These are phyloP conservation scores for Penicillium pancosmium DNA, from an alignment of 495 filamentous ascomycete species.

Conservation along the genomic window DNA sequence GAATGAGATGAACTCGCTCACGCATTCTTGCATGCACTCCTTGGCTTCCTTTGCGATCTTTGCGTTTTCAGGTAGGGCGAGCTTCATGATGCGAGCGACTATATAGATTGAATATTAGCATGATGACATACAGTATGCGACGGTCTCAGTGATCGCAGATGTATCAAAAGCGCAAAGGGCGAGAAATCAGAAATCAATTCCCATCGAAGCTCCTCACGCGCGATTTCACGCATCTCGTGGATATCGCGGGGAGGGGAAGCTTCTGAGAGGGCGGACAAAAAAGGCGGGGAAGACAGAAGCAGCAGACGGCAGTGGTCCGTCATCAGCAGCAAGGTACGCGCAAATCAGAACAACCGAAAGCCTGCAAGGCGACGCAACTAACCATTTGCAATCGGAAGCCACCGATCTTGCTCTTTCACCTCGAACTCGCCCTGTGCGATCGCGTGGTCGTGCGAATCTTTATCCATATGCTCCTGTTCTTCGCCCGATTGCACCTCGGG, in stretches of 20 bases:
- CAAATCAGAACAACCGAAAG: conserved; percentile 57
- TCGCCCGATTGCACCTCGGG: conserved; percentile 91
- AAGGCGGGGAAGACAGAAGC: conserved; percentile 25
- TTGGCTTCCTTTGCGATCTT: conserved; percentile 99
- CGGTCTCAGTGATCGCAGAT: background rate
- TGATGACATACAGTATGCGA: background rate
- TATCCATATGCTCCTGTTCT: conserved; percentile 75
- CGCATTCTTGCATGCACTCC: conserved; percentile 99
- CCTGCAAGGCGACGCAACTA: conserved; percentile 64
- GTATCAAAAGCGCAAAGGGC: too few relatives aligned
- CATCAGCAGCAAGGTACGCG: conserved; percentile 57
- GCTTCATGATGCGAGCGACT: conserved; percentile 99
- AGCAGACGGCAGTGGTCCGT: conserved; percentile 36
- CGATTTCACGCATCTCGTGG: background rate
- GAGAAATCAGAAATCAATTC: background rate
- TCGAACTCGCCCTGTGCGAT: conserved; percentile 84
- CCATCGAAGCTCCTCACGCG: background rate
- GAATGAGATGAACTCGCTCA: conserved; percentile 99
- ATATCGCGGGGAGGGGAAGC: conserved; percentile 9
- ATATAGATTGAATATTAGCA: conserved; percentile 86
- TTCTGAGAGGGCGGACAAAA: conserved; percentile 9
- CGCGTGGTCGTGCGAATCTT: conserved; percentile 65
- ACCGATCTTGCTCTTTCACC: conserved; percentile 99
- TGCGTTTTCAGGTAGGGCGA: conserved; percentile 93
- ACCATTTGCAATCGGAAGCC: conserved; percentile 99